Evolutionary conservation across 257 asterid genomes (phyloP).

Genomic region (Primulina huaijiensis): DNA sequence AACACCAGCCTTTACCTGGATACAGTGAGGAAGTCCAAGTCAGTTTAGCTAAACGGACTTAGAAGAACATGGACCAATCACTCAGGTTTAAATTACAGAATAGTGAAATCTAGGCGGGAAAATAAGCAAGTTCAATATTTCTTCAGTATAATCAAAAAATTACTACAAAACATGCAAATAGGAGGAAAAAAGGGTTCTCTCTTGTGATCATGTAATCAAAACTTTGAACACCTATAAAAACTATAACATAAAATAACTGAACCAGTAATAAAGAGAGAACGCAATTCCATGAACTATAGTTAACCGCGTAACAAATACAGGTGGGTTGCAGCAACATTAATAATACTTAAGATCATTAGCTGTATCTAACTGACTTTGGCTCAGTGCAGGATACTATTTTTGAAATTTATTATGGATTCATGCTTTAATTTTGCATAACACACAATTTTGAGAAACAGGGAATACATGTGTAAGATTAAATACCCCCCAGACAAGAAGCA

Average conservation of each 20-base stretch:
- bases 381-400: background rate
- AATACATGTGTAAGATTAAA: background rate
- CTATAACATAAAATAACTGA: slow-evolving; percentile 2
- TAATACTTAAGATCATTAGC: background rate
- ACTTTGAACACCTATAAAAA: slow-evolving; percentile 1
- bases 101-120: background rate
- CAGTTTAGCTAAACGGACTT: slow-evolving; percentile 19
- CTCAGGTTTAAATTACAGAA: background rate
- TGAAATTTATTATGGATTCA: background rate
- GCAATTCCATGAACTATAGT: background rate
- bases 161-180: too few species aligned
- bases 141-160: background rate
- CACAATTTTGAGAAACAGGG: slow-evolving; percentile 17
- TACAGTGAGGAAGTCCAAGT: slow-evolving; percentile 20
- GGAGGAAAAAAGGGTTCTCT: background rate
- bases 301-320: background rate
- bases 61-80: slow-evolving; percentile 2
- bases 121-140: slow-evolving; percentile 7
- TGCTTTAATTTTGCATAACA: background rate
- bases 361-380: background rate
- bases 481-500: background rate
- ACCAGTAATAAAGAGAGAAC: background rate
- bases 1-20: slow-evolving; percentile 37
- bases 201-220: background rate
- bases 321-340: background rate